A percentile compares a stretch with the other conserved stretches of the same genome.
Conservation (phyloP, 2,329 filamentous ascomycete genomes). For the Sclerotinia trifoliorum region DNA sequence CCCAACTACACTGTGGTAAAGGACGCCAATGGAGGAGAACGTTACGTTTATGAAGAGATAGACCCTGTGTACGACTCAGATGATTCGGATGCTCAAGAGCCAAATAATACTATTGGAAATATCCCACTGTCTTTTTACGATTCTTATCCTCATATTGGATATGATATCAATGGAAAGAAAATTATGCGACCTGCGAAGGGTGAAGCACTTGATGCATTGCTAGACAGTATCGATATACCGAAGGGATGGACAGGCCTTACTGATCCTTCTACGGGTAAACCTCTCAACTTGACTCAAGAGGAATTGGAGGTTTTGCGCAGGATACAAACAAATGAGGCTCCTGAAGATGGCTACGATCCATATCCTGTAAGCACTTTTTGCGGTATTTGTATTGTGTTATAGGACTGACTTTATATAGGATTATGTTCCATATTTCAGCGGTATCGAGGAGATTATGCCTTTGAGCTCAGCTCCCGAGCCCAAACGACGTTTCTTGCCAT, state of each 20-base stretch:
- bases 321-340: slow-evolving; percentile 84
- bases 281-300: slow-evolving; percentile 79
- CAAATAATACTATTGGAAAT: slow-evolving; percentile 88
- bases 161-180: slow-evolving; percentile 98
- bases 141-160: slow-evolving; percentile 95
- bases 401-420: slow-evolving; percentile 51
- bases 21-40: slow-evolving; percentile 85
- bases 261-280: slow-evolving; percentile 90
- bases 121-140: slow-evolving; percentile 96
- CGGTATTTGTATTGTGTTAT: not conserved
- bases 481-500: slow-evolving; percentile 91
- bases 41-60: slow-evolving; percentile 92
- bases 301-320: slow-evolving; percentile 86
- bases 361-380: slow-evolving; percentile 64
- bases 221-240: slow-evolving; percentile 95
- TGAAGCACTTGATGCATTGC: slow-evolving; percentile 84
- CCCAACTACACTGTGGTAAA: slow-evolving; percentile 59
- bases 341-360: slow-evolving; percentile 85
- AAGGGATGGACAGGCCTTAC: slow-evolving; percentile 97
- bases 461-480: slow-evolving; percentile 92
- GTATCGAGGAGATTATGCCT: slow-evolving; percentile 89
- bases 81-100: slow-evolving; percentile 78
- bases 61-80: slow-evolving; percentile 95
- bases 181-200: slow-evolving; percentile 95
- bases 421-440: slow-evolving; percentile 91